These are phyloP conservation scores for Eucalyptus erythrocorys DNA, from an alignment of 345 rosid genomes.

Conservation along the genomic window DNA sequence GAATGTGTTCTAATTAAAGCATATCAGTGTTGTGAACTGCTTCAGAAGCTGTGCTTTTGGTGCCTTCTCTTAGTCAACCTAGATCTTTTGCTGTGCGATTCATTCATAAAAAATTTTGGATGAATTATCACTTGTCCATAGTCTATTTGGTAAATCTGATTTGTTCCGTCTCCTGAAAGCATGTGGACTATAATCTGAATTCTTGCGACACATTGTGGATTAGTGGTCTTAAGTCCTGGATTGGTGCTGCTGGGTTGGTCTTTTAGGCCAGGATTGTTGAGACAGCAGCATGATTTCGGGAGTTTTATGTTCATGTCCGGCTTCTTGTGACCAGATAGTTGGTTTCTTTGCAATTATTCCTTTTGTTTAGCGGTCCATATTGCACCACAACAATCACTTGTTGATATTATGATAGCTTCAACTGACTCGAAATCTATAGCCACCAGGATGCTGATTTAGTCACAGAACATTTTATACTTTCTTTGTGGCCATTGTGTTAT, in stretches of 20 bases:
- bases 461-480: neutral
- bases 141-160: neutral
- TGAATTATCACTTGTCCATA: neutral
- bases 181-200: neutral
- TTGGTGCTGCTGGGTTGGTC: neutral
- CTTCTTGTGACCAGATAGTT: neutral
- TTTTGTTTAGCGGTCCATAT: neutral
- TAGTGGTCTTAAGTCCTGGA: neutral
- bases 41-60: neutral
- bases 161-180: neutral
- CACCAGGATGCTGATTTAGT: neutral
- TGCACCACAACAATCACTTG: neutral
- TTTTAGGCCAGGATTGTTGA: neutral
- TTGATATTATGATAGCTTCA: neutral
- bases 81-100: neutral
- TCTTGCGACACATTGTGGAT: neutral
- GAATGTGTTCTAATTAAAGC: neutral
- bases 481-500: neutral
- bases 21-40: neutral
- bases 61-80: neutral
- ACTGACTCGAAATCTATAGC: neutral
- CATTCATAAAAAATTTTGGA: neutral
- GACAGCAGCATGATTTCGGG: neutral
- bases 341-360: neutral
- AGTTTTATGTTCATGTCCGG: neutral